Evolutionary conservation across 2,329 filamentous ascomycete species (phyloP), one percentile per base, ranked within the genome.

Genomic region (Penicillium expansum): DNA sequence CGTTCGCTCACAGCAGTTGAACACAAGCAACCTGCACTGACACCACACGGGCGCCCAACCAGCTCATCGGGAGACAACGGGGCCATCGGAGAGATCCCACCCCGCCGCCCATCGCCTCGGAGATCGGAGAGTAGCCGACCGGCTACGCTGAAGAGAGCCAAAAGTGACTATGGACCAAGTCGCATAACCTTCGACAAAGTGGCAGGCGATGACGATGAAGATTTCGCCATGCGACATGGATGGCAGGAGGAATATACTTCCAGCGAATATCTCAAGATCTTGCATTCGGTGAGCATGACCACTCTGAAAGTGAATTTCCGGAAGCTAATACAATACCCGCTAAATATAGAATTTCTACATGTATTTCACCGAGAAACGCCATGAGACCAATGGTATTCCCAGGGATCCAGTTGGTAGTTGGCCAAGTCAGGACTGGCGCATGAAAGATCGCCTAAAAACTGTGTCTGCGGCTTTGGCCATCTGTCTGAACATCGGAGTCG

Each of bases 311-410:
- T 41, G 44, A 16, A 7, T 37, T 41, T 29, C 18, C 16, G 29
- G 37, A 59, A 24, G 30, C 61, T 63, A 56, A 61, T 51, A 37
- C 64, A 59, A 20, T 45, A n/a, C 42, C 33, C 35, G 61, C 56
- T 55, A n/a, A 30, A 32, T 59, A 54, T 75, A 96, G 89, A 95
- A 91, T 65, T 99, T 96, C 86, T 97, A 96, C 80, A 97, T 97
- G 93, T 99, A 99, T 77, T 99, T 90, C 75, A 97, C 93, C 62
- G 94, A 99, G 76, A 97, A 97, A 76, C 88, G 93, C 52, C 94
- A 99, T 76, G 94, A 97, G 73, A 94, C 91, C 22, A 93, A 91
- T 35, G 94, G 92, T 22, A 91, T 92, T 64, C 91, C 92, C 16
- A 91, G 92, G 71, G 77, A 78, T 57, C 77, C 80, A 20, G 72